Evolutionary conservation across 2,329 filamentous ascomycete genomes (phyloP), one percentile per base, ranked within the genome.

Genomic region (Exophiala dermatitidis): DNA sequence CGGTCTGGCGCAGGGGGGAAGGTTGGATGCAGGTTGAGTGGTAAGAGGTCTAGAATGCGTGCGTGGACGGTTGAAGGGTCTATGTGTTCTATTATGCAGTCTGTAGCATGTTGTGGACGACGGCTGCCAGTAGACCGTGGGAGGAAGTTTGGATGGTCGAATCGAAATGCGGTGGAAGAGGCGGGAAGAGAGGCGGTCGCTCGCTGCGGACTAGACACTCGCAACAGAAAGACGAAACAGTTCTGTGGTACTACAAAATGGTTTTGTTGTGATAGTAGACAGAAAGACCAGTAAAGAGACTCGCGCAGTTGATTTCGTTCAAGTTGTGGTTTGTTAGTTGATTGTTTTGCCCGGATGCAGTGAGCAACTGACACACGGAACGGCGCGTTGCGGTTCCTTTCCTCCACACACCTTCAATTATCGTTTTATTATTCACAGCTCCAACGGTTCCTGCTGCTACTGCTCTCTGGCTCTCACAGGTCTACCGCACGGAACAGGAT

Each of bases 321-420:
- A 36, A 7, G 33, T 36, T 36, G 33, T 19, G 19, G 33, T 10
- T 10, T 5, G 38, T 41, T 28, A 1, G 28, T 41, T 26, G 38
- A 26, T 26, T 19, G 37, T 46, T 49, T 43, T 46, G 46, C 46
- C 50, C 33, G 45, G 33, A 6, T 34, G 6, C 10, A 6, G 33
- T 34, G 36, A 19, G 38, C 19, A n/a, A 45, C 26, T 51, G 43
- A 32, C 48, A 38, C 36, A 40, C 50, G 54, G 47, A 48, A 57
- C 54, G 54, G 54, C 54, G 50, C 54, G 54, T 57, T 19, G 19
- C 19, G 19, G 19, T 53, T 57, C 50, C 50, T 50, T 34, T 31
- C 40, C 36, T 38, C 42, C 48, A 10, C 48, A 47, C 30, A 10
- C 44, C 37, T 7, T 12, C 10, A n/a, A 5, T 41, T 12, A 2